A percentile compares a stretch with the other conserved stretches of the same genome.
Evolutionary conservation across 768 basidiomycete species (phyloP).

Genomic region (Scleroderma bovista): DNA sequence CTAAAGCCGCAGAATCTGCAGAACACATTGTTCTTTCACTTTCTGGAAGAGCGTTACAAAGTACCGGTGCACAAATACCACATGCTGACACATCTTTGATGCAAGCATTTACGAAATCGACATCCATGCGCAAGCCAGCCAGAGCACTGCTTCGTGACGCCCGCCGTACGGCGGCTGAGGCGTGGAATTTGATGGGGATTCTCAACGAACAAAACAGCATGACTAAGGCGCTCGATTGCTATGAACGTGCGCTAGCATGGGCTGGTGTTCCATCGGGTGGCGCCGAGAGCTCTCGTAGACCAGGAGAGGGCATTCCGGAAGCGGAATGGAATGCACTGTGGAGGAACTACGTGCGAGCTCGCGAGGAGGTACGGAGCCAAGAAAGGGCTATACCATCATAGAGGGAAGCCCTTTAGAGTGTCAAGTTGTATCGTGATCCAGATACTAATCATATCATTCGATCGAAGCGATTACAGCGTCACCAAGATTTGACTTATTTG

Average conservation of each 20-base stretch:
- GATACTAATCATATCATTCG: too few species aligned
- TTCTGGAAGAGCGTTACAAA: constrained; percentile 34
- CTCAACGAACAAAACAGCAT: constrained; percentile 44
- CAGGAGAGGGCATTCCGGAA: constrained; percentile 51
- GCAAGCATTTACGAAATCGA: constrained; percentile 40
- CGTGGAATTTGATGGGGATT: constrained; percentile 70
- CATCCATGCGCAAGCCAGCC: constrained; percentile 50
- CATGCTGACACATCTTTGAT: constrained; percentile 38
- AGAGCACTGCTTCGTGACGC: constrained; percentile 59
- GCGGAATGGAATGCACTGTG: constrained; percentile 56
- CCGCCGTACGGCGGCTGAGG: constrained; percentile 63
- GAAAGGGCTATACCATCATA: constrained; percentile 1
- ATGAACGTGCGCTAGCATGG: constrained; percentile 66
- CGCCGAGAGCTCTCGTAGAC: constrained; percentile 31
- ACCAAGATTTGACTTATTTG: background rate
- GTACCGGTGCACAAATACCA: constrained; percentile 34
- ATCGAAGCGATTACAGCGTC: too few species aligned
- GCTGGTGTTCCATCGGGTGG: constrained; percentile 42
- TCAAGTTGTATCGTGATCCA: too few species aligned
- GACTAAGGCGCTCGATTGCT: constrained; percentile 50
- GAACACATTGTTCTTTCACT: constrained; percentile 57
- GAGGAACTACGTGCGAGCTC: constrained; percentile 55
- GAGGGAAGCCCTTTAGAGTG: too few species aligned
- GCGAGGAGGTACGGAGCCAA: constrained; percentile 18
- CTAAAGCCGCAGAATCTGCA: constrained; percentile 60